These are phyloP conservation scores for Saturnispora quitensis DNA, from an alignment of 805 yeast genomes.

Conservation along the genomic window DNA sequence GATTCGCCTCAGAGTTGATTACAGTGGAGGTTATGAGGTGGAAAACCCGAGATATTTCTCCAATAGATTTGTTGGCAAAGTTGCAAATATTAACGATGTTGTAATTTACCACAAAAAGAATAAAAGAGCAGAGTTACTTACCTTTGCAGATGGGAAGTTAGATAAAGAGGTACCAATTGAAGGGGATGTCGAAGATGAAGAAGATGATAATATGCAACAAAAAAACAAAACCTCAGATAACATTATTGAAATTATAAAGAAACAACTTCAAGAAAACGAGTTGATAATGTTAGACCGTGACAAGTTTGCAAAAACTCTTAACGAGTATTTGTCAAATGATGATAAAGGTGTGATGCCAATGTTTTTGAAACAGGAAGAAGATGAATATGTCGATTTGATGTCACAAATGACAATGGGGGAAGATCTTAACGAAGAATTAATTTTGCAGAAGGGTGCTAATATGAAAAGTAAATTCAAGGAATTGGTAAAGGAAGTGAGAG, in stretches of 20 bases:
- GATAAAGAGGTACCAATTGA: conserved; percentile 1
- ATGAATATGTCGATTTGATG: conserved; percentile 41
- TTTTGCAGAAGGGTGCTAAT: conserved; percentile 12
- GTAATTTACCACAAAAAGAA: conserved; percentile 52
- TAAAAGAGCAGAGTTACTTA: conserved; percentile 14
- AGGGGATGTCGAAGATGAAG: not conserved
- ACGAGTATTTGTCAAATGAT: conserved; percentile 1
- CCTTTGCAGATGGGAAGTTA: not conserved
- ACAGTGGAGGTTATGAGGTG: conserved; percentile 82
- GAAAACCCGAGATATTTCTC: conserved; percentile 88
- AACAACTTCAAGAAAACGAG: conserved; percentile 51
- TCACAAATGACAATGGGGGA: conserved; percentile 33
- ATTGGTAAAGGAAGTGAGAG: conserved; percentile 23
- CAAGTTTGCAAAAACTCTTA: conserved; percentile 57
- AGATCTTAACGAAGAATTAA: conserved; percentile 13
- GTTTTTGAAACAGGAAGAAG: conserved; percentile 50
- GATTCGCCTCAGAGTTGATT: conserved; percentile 76
- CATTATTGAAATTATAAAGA: conserved; percentile 47
- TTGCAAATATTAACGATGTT: conserved; percentile 87
- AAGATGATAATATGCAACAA: conserved; percentile 15
- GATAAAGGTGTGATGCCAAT: conserved; percentile 17
- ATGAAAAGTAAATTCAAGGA: conserved; percentile 23
- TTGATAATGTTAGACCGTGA: conserved; percentile 63
- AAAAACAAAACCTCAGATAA: conserved; percentile 17
- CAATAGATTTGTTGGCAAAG: conserved; percentile 79